Evolutionary conservation across 768 basidiomycete genomes (phyloP).

Genomic region (Mycena venus): DNA sequence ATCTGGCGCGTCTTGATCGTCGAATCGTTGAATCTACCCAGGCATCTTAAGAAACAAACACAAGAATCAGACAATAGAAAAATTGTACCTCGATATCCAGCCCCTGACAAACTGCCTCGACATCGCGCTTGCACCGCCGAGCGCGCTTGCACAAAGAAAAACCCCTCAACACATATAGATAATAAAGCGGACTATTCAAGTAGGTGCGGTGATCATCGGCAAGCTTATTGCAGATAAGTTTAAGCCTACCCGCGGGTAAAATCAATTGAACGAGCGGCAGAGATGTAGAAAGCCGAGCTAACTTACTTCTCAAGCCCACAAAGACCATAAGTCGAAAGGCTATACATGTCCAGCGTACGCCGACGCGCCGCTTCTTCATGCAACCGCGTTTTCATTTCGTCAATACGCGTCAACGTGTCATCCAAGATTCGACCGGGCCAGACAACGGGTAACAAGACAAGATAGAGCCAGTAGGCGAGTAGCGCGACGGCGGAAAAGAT

Average conservation of each 20-base stretch:
- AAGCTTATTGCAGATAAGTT: neutral
- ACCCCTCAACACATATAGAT: no score
- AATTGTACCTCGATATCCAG: no score
- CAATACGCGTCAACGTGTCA: neutral
- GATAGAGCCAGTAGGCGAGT: conserved; percentile 4
- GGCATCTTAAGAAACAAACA: no score
- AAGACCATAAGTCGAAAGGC: neutral
- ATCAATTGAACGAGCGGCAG: neutral
- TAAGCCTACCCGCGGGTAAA: neutral
- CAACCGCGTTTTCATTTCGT: no score
- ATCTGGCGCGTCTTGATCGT: no score
- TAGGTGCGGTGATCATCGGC: conserved; percentile 1
- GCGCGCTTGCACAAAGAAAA: conserved; percentile 5
- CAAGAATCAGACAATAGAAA: no score
- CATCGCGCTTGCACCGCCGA: neutral
- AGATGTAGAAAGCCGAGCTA: neutral
- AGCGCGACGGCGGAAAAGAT: conserved; percentile 1
- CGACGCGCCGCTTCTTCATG: no score
- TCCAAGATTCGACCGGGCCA: conserved; percentile 7
- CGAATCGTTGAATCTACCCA: no score
- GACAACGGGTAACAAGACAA: neutral
- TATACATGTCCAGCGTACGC: no score
- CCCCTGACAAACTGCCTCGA: neutral
- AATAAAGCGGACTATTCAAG: neutral
- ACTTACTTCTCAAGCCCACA: neutral